Evolutionary conservation across 495 filamentous ascomycete species (phyloP), one percentile per base, ranked within the genome.

Genomic region (Bathelium albidoporum): DNA sequence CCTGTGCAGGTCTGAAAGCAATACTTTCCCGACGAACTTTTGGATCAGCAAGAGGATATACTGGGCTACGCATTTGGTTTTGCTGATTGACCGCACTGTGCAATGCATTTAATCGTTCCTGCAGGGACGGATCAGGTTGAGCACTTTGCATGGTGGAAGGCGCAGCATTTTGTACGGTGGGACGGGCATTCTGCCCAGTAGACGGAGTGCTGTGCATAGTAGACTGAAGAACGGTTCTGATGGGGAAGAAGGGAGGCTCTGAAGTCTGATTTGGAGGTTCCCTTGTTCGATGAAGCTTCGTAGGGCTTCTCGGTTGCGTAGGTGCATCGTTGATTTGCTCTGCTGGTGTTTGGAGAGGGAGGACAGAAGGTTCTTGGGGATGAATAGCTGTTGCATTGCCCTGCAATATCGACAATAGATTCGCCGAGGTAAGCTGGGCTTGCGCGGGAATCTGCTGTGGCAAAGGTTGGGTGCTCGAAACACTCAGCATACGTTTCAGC

Each of bases 191-290:
- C n/a, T n/a, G n/a, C n/a, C n/a, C n/a, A n/a, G n/a, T n/a, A 24
- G 9, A 16, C 1, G 2, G 49, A 29, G 24, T 2, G 20, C 9
- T 29, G 9, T 26, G 49, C 20, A 55, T 2, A 26, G 4, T 29
- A 29, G 49, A 7, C 24, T 55, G n/a, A 20, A 16, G 2, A 55
- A 2, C 22, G 49, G 22, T 29, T 26, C 2, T 29, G 29, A 74
- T 62, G 7, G 81, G 72, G 62, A 81, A 82, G 53, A 73, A 67
- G 11, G 79, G 79, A 11, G 79, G 78, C 14, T 67, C 66, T 22
- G 73, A 67, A 18, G 71, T 53, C 43, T 70, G 74, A 32, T 70
- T 22, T 29, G 45, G 66, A 14, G 69, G 71, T 39, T 76, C 49
- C 24, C 24, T 74, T 43, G 69, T 69, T 44, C 74, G 74, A 67